A percentile compares a stretch with the other conserved stretches of the same genome.
Conservation (phyloP, 2,329 filamentous ascomycete species). For the Neofusicoccum parvum region DNA sequence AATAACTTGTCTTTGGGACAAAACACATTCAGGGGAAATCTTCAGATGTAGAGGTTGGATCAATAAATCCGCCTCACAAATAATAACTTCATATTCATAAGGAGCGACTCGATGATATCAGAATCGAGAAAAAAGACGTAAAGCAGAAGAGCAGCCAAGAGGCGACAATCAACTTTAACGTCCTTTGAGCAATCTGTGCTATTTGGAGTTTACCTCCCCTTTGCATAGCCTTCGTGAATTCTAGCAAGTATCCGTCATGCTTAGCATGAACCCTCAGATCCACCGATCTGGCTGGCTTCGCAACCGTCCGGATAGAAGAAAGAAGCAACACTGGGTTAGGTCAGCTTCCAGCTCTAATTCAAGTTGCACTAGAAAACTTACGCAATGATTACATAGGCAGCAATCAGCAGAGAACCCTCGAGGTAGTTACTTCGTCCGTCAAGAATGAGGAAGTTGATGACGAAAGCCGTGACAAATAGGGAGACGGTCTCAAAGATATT, state of each 20-base stretch:
- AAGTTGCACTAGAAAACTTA: conserved; percentile 29
- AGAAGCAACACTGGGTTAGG: conserved; percentile 38
- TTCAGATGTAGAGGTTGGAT: not conserved
- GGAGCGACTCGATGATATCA: not conserved
- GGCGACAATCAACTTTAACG: not conserved
- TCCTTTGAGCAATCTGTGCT: not conserved
- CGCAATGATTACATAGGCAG: conserved; percentile 79
- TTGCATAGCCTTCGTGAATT: not conserved
- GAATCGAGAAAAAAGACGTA: not conserved
- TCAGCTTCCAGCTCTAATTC: not conserved
- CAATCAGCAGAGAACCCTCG: conserved; percentile 75
- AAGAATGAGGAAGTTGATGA: conserved; percentile 83
- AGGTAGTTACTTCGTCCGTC: conserved; percentile 84
- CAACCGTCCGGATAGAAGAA: conserved; percentile 53
- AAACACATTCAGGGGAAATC: too few species aligned
- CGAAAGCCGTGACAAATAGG: conserved; percentile 78
- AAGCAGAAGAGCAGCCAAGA: not conserved
- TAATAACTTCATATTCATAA: not conserved
- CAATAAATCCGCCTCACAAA: too few species aligned
- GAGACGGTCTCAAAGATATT: conserved; percentile 67
- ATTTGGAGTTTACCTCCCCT: not conserved
- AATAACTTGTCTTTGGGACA: too few species aligned
- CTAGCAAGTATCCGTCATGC: not conserved
- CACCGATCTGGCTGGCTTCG: conserved; percentile 48
- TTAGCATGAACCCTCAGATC: conserved; percentile 33